A percentile compares a stretch with the other conserved stretches of the same genome.
These are phyloP conservation scores for Venturiaceae sp. DNA, from an alignment of 2,329 filamentous ascomycete species.

Conservation along the genomic window DNA sequence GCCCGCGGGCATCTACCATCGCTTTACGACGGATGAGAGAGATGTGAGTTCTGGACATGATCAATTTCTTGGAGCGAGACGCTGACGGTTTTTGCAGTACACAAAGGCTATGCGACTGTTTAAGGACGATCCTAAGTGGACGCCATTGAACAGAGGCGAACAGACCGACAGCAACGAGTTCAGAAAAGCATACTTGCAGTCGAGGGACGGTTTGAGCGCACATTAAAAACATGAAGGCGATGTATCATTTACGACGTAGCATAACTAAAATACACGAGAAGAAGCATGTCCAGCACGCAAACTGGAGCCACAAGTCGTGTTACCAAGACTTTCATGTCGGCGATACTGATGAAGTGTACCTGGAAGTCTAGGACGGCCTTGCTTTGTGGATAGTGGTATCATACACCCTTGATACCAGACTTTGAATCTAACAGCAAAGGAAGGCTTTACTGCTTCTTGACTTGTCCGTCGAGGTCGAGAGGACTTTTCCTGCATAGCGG, in stretches of 20 bases:
- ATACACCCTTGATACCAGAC: too few species aligned
- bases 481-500: too few species aligned
- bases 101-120: constrained; percentile 94
- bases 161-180: constrained; percentile 72
- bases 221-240: not conserved
- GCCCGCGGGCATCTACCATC: constrained; percentile 91
- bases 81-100: constrained; percentile 47
- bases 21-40: constrained; percentile 86
- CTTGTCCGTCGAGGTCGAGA: too few species aligned
- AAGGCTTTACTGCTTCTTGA: too few species aligned
- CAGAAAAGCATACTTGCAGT: constrained; percentile 65
- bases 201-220: constrained; percentile 11
- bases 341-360: too few species aligned
- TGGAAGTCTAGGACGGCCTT: too few species aligned
- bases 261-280: not conserved
- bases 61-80: constrained; percentile 4
- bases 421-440: too few species aligned
- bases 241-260: not conserved
- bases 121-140: constrained; percentile 99
- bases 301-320: too few species aligned
- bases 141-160: constrained; percentile 69
- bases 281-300: too few species aligned
- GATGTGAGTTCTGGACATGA: constrained; percentile 56
- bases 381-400: too few species aligned
- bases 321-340: too few species aligned